phyloP scores from a whole-genome alignment of 805 yeast species.

The Yarrowia porcina region DNA sequence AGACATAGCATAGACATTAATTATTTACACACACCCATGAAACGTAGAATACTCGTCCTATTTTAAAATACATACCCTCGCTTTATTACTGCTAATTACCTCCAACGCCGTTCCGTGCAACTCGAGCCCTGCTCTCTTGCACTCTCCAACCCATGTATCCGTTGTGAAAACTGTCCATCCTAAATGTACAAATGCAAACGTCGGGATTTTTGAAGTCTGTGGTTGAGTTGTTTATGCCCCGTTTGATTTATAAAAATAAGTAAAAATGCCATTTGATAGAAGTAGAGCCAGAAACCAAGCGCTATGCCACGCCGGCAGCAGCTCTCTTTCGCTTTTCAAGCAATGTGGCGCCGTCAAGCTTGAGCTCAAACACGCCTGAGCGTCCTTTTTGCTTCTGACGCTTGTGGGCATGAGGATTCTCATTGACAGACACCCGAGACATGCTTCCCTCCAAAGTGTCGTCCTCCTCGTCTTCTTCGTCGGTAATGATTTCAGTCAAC shows the following conservation, averaged over 20 bases:
- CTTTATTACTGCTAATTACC: constrained; percentile 1
- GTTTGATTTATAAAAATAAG: not conserved
- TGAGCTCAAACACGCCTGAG: constrained; percentile 49
- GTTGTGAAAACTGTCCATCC: not conserved
- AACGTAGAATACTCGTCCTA: too few relatives aligned
- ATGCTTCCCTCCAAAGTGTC: constrained; percentile 27
- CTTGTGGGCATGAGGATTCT: constrained; percentile 26
- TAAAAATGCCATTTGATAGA: not conserved
- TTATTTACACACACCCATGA: too few relatives aligned
- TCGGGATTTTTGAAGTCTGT: not conserved
- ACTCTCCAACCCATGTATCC: not conserved
- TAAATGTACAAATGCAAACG: not conserved
- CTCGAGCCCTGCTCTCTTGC: not conserved
- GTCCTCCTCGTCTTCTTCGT: constrained; percentile 38
- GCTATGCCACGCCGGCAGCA: constrained; percentile 14
- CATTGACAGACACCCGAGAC: constrained; percentile 29
- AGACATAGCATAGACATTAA: too few relatives aligned
- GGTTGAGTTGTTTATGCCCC: not conserved
- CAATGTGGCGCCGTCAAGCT: constrained; percentile 61
- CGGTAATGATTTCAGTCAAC: constrained; percentile 32
- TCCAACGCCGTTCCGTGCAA: not conserved
- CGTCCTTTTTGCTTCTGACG: constrained; percentile 28
- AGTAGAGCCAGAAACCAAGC: not conserved
- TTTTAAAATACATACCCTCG: not conserved
- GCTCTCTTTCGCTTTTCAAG: constrained; percentile 48